Base-by-base conservation (phyloP, 495 filamentous ascomycete species). In the Glarea lozoyensis region DNA sequence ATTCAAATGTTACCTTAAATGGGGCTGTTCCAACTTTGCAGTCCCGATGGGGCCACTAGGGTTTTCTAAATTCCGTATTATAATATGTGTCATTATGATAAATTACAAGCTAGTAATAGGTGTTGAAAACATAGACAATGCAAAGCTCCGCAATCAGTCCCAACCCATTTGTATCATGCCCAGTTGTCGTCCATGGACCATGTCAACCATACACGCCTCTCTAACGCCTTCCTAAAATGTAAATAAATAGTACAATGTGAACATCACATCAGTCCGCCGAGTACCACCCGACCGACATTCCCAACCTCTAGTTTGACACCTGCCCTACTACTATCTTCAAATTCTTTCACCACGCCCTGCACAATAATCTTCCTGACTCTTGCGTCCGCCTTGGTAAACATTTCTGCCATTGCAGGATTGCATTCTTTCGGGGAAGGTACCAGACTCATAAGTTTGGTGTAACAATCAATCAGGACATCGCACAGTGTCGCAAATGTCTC, bases 401-500 rank as follows among this genome's bases (percentile, higher is more conserved):
- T 61, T 56, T 97, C 92, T 1, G 73, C 77, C 0, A 94, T 75
- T 4, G 64, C 62, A 3, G 73, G 68, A 6, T 57, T 62, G 43
- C 86, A 87, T 32, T 79, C 68, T 15, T 64, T 57, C 2, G 88
- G 77, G 1, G 74, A 72, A 20, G 77, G 67, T 30, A 97, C 67
- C 37, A 97, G 67, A 16, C 62, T 65, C 55, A 90, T 65, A 16
- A 97, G 76, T 23, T 80, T 73, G 37, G 79, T 78, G 62, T 99
- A 99, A 53, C 79, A 85, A 53, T 97, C 92, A 49, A 95, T 93
- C 44, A 99, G 63, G 2, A 93, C 85, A 60, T 99, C 93, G 63
- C 92, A 97, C 18, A 99, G 68, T 7, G 92, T 96, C n/a, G 88
- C 83, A 61, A 97, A 97, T 0, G 87, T 93, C 64, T 94, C 87